These are phyloP conservation scores for Bremia lactucae DNA, from an alignment of 352 stramenopile species.

Conservation along the genomic window DNA sequence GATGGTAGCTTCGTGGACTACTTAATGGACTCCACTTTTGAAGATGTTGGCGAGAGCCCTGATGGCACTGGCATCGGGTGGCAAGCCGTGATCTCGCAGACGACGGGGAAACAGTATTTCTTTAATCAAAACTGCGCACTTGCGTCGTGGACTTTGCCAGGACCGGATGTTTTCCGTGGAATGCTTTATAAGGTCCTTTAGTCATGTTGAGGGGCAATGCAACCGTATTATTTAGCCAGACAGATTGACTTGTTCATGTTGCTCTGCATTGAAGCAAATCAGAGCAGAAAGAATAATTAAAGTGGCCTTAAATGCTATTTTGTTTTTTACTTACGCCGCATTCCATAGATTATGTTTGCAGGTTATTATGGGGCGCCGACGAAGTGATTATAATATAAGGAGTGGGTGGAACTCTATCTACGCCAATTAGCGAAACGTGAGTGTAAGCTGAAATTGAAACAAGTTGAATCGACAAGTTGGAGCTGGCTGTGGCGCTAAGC, in stretches of 20 bases:
- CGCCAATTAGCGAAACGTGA: constrained; percentile 51
- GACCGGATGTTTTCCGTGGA: constrained; percentile 38
- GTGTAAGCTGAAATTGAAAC: constrained; percentile 36
- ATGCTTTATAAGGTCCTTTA: constrained; percentile 74
- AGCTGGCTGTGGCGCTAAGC: constrained; percentile 29
- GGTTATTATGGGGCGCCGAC: no score
- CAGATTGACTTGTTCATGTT: constrained; percentile 18
- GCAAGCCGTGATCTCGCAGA: constrained; percentile 56
- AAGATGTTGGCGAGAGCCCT: constrained; percentile 32
- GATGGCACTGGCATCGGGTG: constrained; percentile 36
- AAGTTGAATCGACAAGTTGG: constrained; percentile 22
- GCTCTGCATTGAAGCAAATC: constrained; percentile 20
- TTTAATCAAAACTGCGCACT: constrained; percentile 69
- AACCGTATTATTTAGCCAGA: constrained; percentile 34
- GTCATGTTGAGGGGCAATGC: constrained; percentile 1
- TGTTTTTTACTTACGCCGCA: no score
- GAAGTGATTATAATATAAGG: constrained; percentile 16
- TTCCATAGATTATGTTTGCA: no score
- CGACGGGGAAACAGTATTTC: constrained; percentile 74
- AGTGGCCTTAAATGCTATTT: no score
- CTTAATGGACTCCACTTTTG: constrained; percentile 52
- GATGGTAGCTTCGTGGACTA: constrained; percentile 64
- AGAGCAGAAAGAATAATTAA: constrained; percentile 19
- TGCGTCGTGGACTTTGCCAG: constrained; percentile 68
- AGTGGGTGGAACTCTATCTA: constrained; percentile 43